Percentiles rank a stretch among this genome's conserved stretches.
These are phyloP conservation scores for Huntiella savannae DNA, from an alignment of 2,329 filamentous ascomycete species.

Conservation along the genomic window DNA sequence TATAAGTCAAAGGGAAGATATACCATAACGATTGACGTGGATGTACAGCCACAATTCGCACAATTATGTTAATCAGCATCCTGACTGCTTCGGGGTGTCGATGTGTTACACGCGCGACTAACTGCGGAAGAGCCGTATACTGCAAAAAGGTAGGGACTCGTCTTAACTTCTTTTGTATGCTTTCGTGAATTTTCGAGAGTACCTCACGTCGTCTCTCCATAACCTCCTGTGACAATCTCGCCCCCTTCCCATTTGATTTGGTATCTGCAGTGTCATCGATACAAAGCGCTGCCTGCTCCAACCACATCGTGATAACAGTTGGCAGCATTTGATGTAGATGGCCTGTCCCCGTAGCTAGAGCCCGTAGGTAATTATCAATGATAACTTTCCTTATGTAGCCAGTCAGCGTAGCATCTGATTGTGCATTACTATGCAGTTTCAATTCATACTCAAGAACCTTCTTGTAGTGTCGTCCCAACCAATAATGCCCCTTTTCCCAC, in stretches of 20 bases:
- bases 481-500: conserved; percentile 97
- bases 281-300: conserved; percentile 68
- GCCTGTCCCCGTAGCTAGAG: conserved; percentile 74
- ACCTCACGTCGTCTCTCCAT: conserved; percentile 40
- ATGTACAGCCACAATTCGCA: conserved; percentile 70
- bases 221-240: conserved; percentile 25
- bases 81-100: conserved; percentile 60
- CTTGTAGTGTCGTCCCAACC: conserved; percentile 91
- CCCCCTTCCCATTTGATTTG: conserved; percentile 18
- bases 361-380: conserved; percentile 82
- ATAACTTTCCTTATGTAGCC: conserved; percentile 78
- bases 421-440: conserved; percentile 52
- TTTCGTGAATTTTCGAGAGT: conserved; percentile 49
- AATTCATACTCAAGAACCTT: conserved; percentile 86
- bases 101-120: conserved; percentile 90
- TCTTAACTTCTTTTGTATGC: conserved; percentile 61
- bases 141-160: conserved; percentile 59
- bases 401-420: conserved; percentile 54
- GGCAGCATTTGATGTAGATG: conserved; percentile 92
- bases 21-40: conserved; percentile 87
- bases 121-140: conserved; percentile 71
- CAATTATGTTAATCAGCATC: conserved; percentile 58
- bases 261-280: conserved; percentile 13
- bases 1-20: conserved; percentile 70
- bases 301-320: conserved; percentile 79